Evolutionary conservation across 73 alveolate species (phyloP).

Genomic region (Paramecium octaurelia): DNA sequence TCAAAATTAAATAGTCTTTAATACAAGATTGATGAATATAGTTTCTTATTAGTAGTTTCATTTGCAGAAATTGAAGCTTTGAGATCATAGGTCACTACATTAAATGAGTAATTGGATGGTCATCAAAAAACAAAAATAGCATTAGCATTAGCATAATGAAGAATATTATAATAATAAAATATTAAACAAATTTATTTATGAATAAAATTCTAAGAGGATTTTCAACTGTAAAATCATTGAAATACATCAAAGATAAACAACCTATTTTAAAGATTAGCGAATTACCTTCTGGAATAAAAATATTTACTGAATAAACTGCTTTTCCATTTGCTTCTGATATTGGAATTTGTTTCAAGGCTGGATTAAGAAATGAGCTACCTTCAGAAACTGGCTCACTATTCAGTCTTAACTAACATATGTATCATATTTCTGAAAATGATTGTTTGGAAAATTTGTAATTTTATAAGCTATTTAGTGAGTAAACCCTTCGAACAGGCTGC

Average conservation of each 20-base stretch:
- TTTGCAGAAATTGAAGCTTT: constrained; percentile 26
- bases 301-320: constrained; percentile 12
- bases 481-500: neutral
- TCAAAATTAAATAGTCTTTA: neutral
- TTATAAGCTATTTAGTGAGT: neutral
- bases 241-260: neutral
- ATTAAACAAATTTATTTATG: neutral
- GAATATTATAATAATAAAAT: neutral
- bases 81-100: neutral
- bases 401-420: constrained; percentile 37
- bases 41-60: neutral
- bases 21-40: constrained; percentile 1
- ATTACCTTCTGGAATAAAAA: constrained; percentile 29
- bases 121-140: neutral
- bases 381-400: constrained; percentile 2
- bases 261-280: neutral
- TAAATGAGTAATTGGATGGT: neutral
- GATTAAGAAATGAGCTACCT: constrained; percentile 22
- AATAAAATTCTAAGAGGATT: neutral
- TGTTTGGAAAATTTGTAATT: neutral
- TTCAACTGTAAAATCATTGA: neutral
- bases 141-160: neutral
- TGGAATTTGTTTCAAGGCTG: constrained; percentile 50
- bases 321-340: constrained; percentile 33
- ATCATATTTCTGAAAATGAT: constrained; percentile 28